Evolutionary conservation across 2,329 filamentous ascomycete genomes (phyloP).

Genomic region (Apiospora phragmitis): DNA sequence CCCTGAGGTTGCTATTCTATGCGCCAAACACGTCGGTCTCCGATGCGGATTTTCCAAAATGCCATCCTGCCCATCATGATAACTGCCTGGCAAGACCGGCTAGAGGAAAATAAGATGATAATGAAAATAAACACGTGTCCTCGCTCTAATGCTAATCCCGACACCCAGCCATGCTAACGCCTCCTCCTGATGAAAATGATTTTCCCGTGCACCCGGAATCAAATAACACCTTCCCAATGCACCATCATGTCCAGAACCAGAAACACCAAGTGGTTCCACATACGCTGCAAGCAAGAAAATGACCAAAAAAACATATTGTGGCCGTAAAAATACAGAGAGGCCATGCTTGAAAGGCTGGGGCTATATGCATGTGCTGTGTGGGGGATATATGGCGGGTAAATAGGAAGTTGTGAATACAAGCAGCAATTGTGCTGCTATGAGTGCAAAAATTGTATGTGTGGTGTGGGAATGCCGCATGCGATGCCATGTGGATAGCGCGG

Average conservation of each 20-base stretch:
- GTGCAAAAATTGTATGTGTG: background rate
- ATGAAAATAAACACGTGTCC: background rate
- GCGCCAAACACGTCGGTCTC: background rate
- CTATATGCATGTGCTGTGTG: background rate
- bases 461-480: background rate
- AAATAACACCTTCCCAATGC: conserved; percentile 7
- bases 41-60: background rate
- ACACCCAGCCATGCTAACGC: background rate
- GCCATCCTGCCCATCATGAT: background rate
- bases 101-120: background rate
- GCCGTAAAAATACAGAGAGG: background rate
- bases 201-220: background rate
- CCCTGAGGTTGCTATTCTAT: background rate
- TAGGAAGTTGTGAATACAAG: background rate
- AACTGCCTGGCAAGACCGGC: background rate
- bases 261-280: background rate
- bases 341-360: background rate
- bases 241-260: background rate
- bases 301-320: background rate
- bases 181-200: background rate
- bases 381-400: background rate
- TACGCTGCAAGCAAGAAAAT: background rate
- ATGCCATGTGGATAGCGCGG: background rate
- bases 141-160: background rate
- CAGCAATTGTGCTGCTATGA: background rate